Evolutionary conservation across 441 rosid genomes (phyloP), one percentile per base, ranked within the genome.

Genomic region (Pelargonium cotyledonis): DNA sequence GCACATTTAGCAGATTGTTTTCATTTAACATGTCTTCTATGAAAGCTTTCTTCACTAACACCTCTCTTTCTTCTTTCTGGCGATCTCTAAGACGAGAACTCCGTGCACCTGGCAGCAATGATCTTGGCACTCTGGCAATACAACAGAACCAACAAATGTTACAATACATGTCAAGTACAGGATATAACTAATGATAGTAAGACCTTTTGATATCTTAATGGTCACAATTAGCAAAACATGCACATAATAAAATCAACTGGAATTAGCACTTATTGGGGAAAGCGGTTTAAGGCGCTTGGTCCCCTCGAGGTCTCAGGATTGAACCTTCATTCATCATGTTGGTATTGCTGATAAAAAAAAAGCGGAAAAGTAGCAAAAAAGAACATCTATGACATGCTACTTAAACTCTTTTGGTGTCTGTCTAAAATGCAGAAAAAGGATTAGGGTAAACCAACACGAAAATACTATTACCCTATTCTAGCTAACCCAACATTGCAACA

Each of bases 71-170:
- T 81, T 91, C 98, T 82, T 84, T 91, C 65, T 77, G 87, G 66
- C 97, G 96, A 77, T 92, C 97, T 82, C 96, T 91, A 66, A 89
- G 82, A 43, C 98, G 91, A 78, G 99, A 96, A 86, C 89, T 88
- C 68, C 98, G 94, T 71, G 89, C 95, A 70, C 98, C 99, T 55
- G 97, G 97, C 65, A 92, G 81, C 70, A 96, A 73, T 76, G 96
- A 87, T 72, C 92, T 88, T 61, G 99, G 99, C 80, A 96, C 91
- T 79, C 99, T 96, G 91, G 69, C 70, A 80, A 71, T 55, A 75
- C 66, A 53, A 71, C 57, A 74, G 73, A 80, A 51, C 63, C 63
- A 71, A 65, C 26, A 61, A 72, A 79, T 38, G 41, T 5, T 38
- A 38, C 7, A 38, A 6, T 38, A 38, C 41, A 38, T 5, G 41